Evolutionary conservation across 345 rosid species (phyloP), one percentile per base, ranked within the genome.

Genomic region (Eucalyptus marginata): DNA sequence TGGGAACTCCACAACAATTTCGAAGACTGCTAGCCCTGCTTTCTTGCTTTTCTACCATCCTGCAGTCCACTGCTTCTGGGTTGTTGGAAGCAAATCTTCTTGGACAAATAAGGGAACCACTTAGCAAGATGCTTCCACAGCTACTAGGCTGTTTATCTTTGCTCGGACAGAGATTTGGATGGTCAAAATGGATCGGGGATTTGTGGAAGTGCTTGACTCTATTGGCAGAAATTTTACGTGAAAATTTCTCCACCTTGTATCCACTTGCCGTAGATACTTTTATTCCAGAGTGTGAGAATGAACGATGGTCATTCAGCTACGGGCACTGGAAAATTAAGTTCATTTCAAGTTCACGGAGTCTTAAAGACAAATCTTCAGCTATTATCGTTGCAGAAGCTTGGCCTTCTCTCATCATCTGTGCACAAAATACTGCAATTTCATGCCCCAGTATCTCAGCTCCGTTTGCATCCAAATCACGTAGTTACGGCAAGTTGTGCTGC

Each of bases 41-140:
- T 92, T 96, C 98, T 89, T 97, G 99, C 93, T 97, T 97, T 92
- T 93, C 94, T 87, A 95, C 98, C 46, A 94, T 97, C 16, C 89
- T 97, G 94, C 96, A 95, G 92, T 93, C 98, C 88, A 97, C 97
- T 90, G 98, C 98, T 89, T 97, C 97, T 87, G 98, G 99, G 49
- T 94, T 97, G 93, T 91, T 97, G 91, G 99, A 97, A 92, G 93
- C 95, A 88, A 96, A 94, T 92, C 91, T 95, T 87, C 99, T 97
- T 47, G 94, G 95, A 90, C 94, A 95, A 91, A 96, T 97, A 90
- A 95, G 90, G 52, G 96, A 96, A 68, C 95, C 97, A 76, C 93
- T 96, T 52, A 92, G 91, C 88, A 89, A 92, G 91, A 94, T 97
- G 97, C 93, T 96, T 94, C 99, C 98, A 87, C 96, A 89, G 89